Base-by-base conservation (phyloP, 129 eudicot species). In the Centella asiatica region DNA sequence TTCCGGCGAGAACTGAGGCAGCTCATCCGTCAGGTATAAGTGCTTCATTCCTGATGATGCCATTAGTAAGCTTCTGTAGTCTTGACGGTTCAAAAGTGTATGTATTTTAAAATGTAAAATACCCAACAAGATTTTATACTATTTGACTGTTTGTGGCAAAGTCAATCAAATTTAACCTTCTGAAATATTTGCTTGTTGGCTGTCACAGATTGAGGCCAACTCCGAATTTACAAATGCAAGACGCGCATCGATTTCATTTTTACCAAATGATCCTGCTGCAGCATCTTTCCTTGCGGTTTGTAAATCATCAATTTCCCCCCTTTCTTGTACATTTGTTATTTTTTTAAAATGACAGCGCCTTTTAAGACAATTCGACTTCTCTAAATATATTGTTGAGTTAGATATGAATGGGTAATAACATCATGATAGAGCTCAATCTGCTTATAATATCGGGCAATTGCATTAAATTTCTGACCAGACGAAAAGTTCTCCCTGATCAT, bases 211-310 rank as follows among this genome's bases (percentile, higher is more conserved):
- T 48, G 96, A 92, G 62, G 86, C 88, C 34, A 92, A 84, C 65
- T 75, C 84, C n/a, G 87, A 78, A 55, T 92, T 84, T 33, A 83
- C 85, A 6, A 92, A 92, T 72, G 66, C 73, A 64, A 87, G 72
- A 45, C 74, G 99, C 28, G 67, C 71, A 67, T 69, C 82, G 9
- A 50, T 82, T 64, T 66, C 95, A 1, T 69, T 77, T 69, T 53
- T 85, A 60, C 96, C 99, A 0, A 92, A 82, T 80, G 99, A 92
- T 72, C 86, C 87, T 60, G 81, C 84, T 5, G 76, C 78, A 27
- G 73, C 77, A 11, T 80, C 86, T 54, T 84, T 87, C 72, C 82
- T 92, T 60, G 90, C 87, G 99, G 99, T 92, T 62, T 62, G 78
- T 39, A 64, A 52, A 15, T 68, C 48, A 27, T 26, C 49, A 12